These are phyloP conservation scores for Gossypium armourianum DNA, from an alignment of 441 rosid genomes.

Conservation along the genomic window DNA sequence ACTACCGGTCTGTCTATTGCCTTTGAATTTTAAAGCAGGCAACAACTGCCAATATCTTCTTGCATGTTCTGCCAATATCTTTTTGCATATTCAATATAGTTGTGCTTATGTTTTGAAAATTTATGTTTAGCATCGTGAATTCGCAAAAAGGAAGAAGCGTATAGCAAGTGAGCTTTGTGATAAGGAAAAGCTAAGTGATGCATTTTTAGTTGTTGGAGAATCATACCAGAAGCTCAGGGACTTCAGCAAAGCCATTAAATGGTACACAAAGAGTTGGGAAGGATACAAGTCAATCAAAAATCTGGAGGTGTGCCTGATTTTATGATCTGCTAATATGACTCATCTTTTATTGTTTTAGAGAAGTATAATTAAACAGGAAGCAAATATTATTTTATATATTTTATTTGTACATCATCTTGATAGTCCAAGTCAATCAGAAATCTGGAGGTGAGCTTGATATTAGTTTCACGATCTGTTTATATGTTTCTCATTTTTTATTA, in stretches of 20 bases:
- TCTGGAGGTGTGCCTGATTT: slow-evolving; percentile 58
- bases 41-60: slow-evolving; percentile 1
- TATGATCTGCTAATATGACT: slow-evolving; percentile 3
- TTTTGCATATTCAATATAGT: not conserved
- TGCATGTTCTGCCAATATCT: slow-evolving; percentile 5
- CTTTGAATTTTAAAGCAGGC: not conserved
- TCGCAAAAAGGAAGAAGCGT: slow-evolving; percentile 67
- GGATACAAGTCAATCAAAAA: slow-evolving; percentile 55
- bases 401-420: not conserved
- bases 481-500: slow-evolving; percentile 3
- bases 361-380: slow-evolving; percentile 8
- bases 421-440: slow-evolving; percentile 45
- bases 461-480: slow-evolving; percentile 12
- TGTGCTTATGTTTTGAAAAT: slow-evolving; percentile 14
- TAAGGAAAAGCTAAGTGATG: slow-evolving; percentile 70
- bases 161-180: slow-evolving; percentile 59
- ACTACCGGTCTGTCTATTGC: not conserved
- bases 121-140: slow-evolving; percentile 59
- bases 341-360: slow-evolving; percentile 10
- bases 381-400: not conserved
- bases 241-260: slow-evolving; percentile 67
- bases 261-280: slow-evolving; percentile 61
- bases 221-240: slow-evolving; percentile 76
- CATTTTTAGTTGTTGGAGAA: slow-evolving; percentile 69
- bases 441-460: slow-evolving; percentile 55